Base-by-base conservation (phyloP, 371 early-diverging fungal genomes). In the Rhizopus stolonifer region DNA sequence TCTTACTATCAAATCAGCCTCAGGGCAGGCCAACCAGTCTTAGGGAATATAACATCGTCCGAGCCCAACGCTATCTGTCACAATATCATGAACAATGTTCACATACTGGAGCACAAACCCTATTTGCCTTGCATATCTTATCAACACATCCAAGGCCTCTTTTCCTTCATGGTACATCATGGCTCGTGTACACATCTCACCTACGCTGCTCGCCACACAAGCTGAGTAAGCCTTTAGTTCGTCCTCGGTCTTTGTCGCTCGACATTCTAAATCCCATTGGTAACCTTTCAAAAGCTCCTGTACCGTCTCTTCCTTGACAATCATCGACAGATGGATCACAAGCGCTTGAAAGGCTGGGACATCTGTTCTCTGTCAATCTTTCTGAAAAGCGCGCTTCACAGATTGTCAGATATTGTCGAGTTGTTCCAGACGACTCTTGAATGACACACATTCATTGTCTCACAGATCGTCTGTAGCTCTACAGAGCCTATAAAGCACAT, bases 381-480 rank as follows among this genome's bases (percentile, higher is more conserved):
- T 19, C 57, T 44, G 29, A 71, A 77, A 19, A 73, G 7, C 2
- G 61, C 58, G n/a, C 14, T 49, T 17, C 9, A 80, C 58, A 55
- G 70, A 67, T 8, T 53, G 43, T 3, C 64, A 61, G 4, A 54
- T 60, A 1, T 61, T 10, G 2, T 43, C 49, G 7, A 80, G 29
- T 25, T 70, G 65, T 1, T 29, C 9, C 22, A 60, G 46, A 7
- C 76, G 58, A 11, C 58, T 26, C 14, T 64, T 53, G 1, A 61
- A 44, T 6, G 69, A 36, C 9, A 68, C 56, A 3, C 14, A 15
- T 36, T 71, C 69, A 22, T 65, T 57, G 48, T 86, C 86, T 6
- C 72, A 73, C n/a, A 86, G 49, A 34, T 86, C 86, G 52, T 86
- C 86, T 0, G 80, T 80, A 17, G 80, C 71, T 25, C 86, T 74